Evolutionary conservation across 768 basidiomycete genomes (phyloP), one percentile per base, ranked within the genome.

Genomic region (Lactarius deliciosus): DNA sequence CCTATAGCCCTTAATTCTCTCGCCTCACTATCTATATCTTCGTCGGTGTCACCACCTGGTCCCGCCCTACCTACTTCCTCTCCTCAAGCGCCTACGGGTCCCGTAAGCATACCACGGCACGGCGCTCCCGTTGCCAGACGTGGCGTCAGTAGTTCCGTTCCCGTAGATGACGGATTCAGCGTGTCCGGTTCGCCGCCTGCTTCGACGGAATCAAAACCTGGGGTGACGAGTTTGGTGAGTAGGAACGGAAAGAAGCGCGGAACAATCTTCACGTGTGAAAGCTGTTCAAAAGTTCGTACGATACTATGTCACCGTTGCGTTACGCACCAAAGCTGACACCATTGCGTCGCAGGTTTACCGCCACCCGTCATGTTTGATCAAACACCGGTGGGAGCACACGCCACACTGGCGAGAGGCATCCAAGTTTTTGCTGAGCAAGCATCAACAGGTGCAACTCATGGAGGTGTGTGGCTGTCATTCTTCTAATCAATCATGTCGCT

Each of bases 311-410:
- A 34, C 41, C 5, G 3, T n/a, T 34, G 30, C 13, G 15, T 36
- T 41, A 43, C 45, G 25, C 16, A 15, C 11, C 53, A 36, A 50
- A 54, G n/a, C 34, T 64, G 53, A 68, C 61, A 53, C 41, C 57
- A 18, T 74, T 15, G 36, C 43, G 22, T 55, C 18, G 32, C 34
- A 92, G 90, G 86, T 92, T 45, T 94, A 92, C 76, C 87, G 90
- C 61, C 96, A 98, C 77, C 94, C 94, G 2, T 93, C 91, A 15
- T 98, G 96, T 77, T 81, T 98, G 57, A 92, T 96, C 77, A 98
- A 98, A 77, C 96, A 98, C 74, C 90, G 96, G 40, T 98, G 96
- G 96, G 96, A 98, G 74, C 94, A 96, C 74, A 93, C 92, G 40
- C 92, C 92, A 22, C 94, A 97, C 73, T 98, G 96, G 96, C 89